Base-by-base conservation (phyloP, 306 rosid species). In the Vigna nakashimae region DNA sequence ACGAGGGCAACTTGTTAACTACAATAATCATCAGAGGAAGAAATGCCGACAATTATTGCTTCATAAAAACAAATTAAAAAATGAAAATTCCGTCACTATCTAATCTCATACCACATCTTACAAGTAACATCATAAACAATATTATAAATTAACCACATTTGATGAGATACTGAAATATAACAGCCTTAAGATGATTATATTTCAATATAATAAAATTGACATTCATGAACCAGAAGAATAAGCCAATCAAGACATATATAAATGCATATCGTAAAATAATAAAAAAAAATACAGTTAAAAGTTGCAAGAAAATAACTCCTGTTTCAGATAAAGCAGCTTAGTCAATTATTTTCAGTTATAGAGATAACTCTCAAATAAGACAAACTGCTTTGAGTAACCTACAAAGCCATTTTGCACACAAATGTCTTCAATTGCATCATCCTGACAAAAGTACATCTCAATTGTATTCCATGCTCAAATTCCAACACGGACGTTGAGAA, bases 141-240 rank as follows among this genome's bases (percentile, higher is more conserved):
- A 9, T 36, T 22, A 20, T 20, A 38, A 36, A 65, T 38, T 46
- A 18, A 28, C 57, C 15, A 17, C 52, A 66, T 26, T 48, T 26
- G 9, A 48, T 13, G 3, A 36, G 50, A 77, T 57, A 9, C 60
- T 26, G 65, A 52, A 64, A 57, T 55, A 13, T 45, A 82, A 76
- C 74, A 63, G 28, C 57, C 12, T 18, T 34, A 34, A 63, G 74
- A 82, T 60, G 52, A 42, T 36, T 51, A 62, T 52, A 49, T 40
- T 64, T 76, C 65, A 43, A 52, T 15, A 71, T 42, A 57, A 22
- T 46, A 55, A 63, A 76, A 7, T 62, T 46, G 76, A 81, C 65
- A 22, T 34, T 36, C 51, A 57, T 24, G 0, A 4, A 48, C 49
- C 46, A 22, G 24, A 59, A 34, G 38, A 16, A 53, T 49, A 59